Conservation (phyloP, 257 asterid genomes). For the Lycium barbarum region DNA sequence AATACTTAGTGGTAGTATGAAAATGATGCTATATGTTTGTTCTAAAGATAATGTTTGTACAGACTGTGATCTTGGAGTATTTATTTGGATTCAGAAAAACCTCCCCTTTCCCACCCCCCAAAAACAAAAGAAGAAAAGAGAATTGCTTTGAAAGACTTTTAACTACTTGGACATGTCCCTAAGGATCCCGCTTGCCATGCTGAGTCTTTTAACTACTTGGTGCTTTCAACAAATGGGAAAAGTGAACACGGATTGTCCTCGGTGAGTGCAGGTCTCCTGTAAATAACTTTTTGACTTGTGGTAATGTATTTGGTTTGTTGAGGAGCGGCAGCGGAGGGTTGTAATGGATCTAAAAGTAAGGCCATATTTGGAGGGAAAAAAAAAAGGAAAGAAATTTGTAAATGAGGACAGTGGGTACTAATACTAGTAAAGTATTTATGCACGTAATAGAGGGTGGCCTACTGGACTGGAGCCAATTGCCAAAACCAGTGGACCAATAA, state of each 20-base stretch:
- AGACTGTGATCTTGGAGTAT: background rate
- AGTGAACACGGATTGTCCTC: background rate
- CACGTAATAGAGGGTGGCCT: background rate
- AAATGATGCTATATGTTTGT: background rate
- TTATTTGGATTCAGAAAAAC: slow-evolving; percentile 5
- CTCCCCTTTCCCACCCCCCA: background rate
- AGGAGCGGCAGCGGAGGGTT: too few relatives aligned
- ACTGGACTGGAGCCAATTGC: background rate
- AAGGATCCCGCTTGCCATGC: background rate
- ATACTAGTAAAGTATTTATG: too few relatives aligned
- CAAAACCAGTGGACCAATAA: background rate
- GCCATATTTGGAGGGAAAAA: too few relatives aligned
- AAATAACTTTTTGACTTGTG: background rate
- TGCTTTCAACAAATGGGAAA: background rate
- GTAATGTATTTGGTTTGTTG: background rate
- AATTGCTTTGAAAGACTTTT: background rate
- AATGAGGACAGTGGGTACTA: background rate
- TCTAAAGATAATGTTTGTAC: background rate
- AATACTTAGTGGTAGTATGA: background rate
- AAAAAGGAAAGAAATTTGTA: background rate
- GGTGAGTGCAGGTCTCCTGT: background rate
- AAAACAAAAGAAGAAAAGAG: background rate
- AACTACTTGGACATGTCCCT: background rate
- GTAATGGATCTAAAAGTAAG: too few relatives aligned
- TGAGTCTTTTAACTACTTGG: background rate